Percentiles rank a stretch among this genome's conserved stretches.
phyloP scores from a whole-genome alignment of 2,329 filamentous ascomycete species.

The Lachnellula occidentalis region DNA sequence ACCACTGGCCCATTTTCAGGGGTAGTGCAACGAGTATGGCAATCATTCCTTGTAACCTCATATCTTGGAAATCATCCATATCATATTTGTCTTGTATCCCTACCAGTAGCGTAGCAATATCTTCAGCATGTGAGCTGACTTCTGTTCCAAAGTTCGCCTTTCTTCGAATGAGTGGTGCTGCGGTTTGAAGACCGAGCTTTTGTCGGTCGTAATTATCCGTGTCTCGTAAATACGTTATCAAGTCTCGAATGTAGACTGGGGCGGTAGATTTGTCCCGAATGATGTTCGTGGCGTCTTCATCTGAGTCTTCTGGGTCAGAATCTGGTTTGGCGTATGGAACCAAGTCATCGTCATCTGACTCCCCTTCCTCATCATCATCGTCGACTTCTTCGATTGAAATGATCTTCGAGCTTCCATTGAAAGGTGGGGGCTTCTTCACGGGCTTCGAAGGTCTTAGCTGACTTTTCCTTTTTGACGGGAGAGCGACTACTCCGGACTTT shows the following conservation, averaged over 20 bases:
- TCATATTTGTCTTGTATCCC: constrained; percentile 84
- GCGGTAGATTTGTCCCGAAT: constrained; percentile 75
- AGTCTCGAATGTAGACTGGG: constrained; percentile 85
- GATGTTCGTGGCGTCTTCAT: constrained; percentile 85
- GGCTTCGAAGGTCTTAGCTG: constrained; percentile 20
- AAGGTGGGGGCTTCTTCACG: constrained; percentile 28
- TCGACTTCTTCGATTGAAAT: constrained; percentile 60
- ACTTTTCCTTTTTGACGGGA: constrained; percentile 13
- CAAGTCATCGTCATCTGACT: constrained; percentile 44
- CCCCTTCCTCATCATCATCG: constrained; percentile 44
- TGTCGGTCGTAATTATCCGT: constrained; percentile 81
- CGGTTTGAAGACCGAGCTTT: constrained; percentile 70
- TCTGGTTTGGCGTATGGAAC: constrained; percentile 78
- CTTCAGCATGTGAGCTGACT: constrained; percentile 75
- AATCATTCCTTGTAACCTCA: constrained; percentile 75
- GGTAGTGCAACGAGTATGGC: constrained; percentile 75
- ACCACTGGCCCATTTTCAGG: constrained; percentile 73
- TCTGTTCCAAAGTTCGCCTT: constrained; percentile 88
- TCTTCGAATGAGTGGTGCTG: constrained; percentile 74
- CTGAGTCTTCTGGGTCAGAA: constrained; percentile 83
- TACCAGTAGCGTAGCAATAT: constrained; percentile 70
- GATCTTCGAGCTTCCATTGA: constrained; percentile 32
- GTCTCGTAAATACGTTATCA: constrained; percentile 73
- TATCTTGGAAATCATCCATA: constrained; percentile 68
- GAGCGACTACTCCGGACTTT: constrained; percentile 20